Evolutionary conservation across 1,139 yeast genomes (phyloP).

Genomic region (Kodamaea fungicola): DNA sequence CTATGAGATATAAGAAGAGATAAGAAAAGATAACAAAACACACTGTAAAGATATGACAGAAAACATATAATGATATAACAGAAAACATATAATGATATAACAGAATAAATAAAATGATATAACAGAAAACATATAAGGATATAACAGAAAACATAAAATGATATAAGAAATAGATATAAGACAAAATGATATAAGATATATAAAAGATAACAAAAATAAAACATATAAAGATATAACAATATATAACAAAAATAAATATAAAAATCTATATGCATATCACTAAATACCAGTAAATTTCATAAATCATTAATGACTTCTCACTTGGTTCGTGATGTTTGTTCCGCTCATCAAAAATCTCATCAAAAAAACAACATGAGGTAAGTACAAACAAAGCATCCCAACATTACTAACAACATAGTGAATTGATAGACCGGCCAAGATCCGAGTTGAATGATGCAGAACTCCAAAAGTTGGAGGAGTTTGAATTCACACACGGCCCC

Average conservation of each 20-base stretch:
- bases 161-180: no score
- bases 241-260: no score
- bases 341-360: no score
- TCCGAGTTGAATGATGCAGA: constrained; percentile 80
- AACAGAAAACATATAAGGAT: constrained; percentile 1
- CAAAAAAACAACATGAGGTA: constrained; percentile 9
- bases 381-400: constrained; percentile 2
- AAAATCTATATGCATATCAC: no score
- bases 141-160: neutral
- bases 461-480: constrained; percentile 79
- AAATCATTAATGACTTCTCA: no score
- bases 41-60: neutral
- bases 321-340: no score
- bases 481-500: constrained; percentile 89
- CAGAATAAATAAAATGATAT: no score
- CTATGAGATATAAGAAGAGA: neutral
- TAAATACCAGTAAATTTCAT: no score
- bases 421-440: constrained; percentile 65
- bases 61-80: neutral
- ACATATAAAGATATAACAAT: neutral
- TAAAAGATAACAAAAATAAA: no score
- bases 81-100: no score
- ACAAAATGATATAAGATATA: no score
- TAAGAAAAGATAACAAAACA: neutral
- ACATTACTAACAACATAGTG: constrained; percentile 36